Percentiles rank a stretch among this genome's conserved stretches.
Conservation (phyloP, 1,139 yeast genomes). For the Suhomyces bribrorum region DNA sequence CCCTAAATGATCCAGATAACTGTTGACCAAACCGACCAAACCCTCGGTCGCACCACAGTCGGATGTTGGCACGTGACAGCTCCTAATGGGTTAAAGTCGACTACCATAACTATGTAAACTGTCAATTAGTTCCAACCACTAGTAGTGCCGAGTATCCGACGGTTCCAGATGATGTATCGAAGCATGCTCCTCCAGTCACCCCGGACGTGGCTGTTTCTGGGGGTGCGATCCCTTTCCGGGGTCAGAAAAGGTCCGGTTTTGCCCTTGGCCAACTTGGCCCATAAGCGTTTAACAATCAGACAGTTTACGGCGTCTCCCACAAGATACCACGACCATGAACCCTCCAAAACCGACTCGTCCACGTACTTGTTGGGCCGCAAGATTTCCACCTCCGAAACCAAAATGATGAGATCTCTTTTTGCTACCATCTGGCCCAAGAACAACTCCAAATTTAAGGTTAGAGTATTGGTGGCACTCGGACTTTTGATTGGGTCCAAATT, state of each 20-base stretch:
- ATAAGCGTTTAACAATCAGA: not conserved
- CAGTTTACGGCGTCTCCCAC: not conserved
- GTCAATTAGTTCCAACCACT: too few species aligned
- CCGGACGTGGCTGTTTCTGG: not conserved
- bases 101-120: too few species aligned
- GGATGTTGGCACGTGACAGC: not conserved
- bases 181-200: not conserved
- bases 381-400: constrained; percentile 52
- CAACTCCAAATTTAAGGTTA: constrained; percentile 63
- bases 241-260: too few species aligned
- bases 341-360: constrained; percentile 8
- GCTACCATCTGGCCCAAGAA: constrained; percentile 89
- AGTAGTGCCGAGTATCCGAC: too few species aligned
- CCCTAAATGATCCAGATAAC: too few species aligned
- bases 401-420: constrained; percentile 61
- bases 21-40: too few species aligned
- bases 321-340: not conserved
- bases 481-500: constrained; percentile 78
- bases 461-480: constrained; percentile 76
- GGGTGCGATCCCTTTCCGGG: not conserved
- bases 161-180: not conserved
- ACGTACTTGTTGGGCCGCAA: constrained; percentile 22
- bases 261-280: too few species aligned
- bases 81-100: too few species aligned
- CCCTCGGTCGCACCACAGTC: not conserved